phyloP scores from a whole-genome alignment of 116 monocot species.

The Thalassia testudinum region DNA sequence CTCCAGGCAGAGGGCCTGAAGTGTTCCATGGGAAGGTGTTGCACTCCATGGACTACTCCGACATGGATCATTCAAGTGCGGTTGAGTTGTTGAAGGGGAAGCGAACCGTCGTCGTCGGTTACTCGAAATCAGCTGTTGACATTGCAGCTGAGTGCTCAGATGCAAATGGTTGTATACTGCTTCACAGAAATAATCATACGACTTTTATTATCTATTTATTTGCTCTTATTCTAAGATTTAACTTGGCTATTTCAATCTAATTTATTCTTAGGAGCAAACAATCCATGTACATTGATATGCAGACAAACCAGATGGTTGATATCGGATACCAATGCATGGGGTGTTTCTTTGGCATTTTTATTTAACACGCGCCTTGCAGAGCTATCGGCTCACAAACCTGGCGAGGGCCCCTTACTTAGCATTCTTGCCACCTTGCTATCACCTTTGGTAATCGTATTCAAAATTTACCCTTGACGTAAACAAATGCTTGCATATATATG shows the following conservation, averaged over 20 bases:
- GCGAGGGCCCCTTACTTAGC: constrained; percentile 44
- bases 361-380: constrained; percentile 55
- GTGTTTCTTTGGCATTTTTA: constrained; percentile 29
- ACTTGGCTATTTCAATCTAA: no score
- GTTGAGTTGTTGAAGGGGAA: constrained; percentile 34
- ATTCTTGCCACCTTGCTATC: constrained; percentile 43
- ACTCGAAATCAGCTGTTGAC: constrained; percentile 49
- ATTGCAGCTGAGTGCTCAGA: constrained; percentile 43
- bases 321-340: constrained; percentile 19
- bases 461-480: neutral
- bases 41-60: constrained; percentile 56
- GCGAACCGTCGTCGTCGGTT: constrained; percentile 47
- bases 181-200: no score
- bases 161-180: constrained; percentile 26
- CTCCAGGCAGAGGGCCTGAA: constrained; percentile 32
- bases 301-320: constrained; percentile 33
- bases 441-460: constrained; percentile 30
- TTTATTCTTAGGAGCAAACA: no score
- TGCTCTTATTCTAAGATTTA: no score
- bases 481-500: neutral
- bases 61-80: constrained; percentile 14
- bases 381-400: constrained; percentile 63
- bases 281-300: constrained; percentile 50
- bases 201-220: no score
- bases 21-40: constrained; percentile 48